Evolutionary conservation across 1,284 basidiomycete species (phyloP), one percentile per base, ranked within the genome.

Genomic region (Ganoderma lucidum): DNA sequence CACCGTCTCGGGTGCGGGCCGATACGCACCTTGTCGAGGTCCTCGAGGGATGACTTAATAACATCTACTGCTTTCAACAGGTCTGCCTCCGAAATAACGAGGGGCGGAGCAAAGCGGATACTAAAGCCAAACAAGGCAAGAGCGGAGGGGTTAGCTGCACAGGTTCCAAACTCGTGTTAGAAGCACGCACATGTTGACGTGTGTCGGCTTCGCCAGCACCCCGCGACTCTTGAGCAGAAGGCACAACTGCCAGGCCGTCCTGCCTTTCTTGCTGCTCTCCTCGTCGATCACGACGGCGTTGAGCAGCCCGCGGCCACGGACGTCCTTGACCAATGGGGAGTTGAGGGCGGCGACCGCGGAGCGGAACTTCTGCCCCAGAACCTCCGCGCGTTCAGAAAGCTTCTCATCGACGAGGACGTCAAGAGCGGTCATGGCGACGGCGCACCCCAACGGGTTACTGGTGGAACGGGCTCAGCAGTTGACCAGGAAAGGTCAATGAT

Each of bases 261-360:
- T 86, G 19, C 94, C 91, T 79, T 89, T 93, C 62, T 75, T 82
- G 75, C 92, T 94, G 83, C 90, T 88, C 70, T 81, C 81, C 83
- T 98, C 95, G 78, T 99, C 93, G 70, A 99, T 96, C 35, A 99
- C 94, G 32, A 99, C 88, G 9, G 97, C 97, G 79, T 99, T 99
- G 75, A 99, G 84, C 69, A 99, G 82, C 0, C 97, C 97, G 67
- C 90, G 86, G 1, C 96, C 97, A 35, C 96, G 89, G 30, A 98
- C 94, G 44, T 83, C 83, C 75, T 89, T 85, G 74, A 96, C 85
- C 65, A 94, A 84, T 0, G 93, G 91, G 12, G 89, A 91, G 69
- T 91, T 85, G 78, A 97, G 81, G 53, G 85, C 87, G 51, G 81
- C 80, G 63, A 98, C 81, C 12, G 87, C 87, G 0, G 83, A 77